phyloP scores from a whole-genome alignment of 352 stramenopile species.

The Globisporangium camurandrum region DNA sequence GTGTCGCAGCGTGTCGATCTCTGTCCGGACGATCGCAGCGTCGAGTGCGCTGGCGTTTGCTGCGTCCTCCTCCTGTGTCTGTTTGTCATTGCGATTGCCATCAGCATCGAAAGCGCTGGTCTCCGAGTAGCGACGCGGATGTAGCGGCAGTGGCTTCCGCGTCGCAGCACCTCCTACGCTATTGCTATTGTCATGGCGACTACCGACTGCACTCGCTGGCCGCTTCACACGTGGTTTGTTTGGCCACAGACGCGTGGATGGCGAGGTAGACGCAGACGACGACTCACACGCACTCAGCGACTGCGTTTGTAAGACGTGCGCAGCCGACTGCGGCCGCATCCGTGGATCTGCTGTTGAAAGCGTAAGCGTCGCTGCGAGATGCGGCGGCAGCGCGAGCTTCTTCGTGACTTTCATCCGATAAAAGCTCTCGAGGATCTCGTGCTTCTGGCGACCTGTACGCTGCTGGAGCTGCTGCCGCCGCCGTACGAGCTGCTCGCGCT shows the following conservation, averaged over 20 bases:
- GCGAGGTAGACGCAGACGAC: no score
- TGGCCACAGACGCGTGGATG: neutral
- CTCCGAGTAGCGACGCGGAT: slow-evolving; percentile 1
- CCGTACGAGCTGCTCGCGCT: slow-evolving; percentile 45
- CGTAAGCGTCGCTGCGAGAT: slow-evolving; percentile 33
- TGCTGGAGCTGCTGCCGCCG: slow-evolving; percentile 66
- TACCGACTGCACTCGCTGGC: slow-evolving; percentile 26
- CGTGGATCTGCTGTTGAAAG: no score
- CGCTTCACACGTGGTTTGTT: slow-evolving; percentile 13
- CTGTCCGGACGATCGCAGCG: slow-evolving; percentile 16
- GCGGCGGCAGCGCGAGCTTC: slow-evolving; percentile 53
- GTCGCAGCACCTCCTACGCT: no score
- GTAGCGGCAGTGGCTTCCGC: neutral
- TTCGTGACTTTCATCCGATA: slow-evolving; percentile 82
- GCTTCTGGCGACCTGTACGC: slow-evolving; percentile 44
- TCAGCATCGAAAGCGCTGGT: slow-evolving; percentile 2
- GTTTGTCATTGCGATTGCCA: slow-evolving; percentile 8
- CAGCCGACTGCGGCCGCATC: slow-evolving; percentile 37
- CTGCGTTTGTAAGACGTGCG: slow-evolving; percentile 17
- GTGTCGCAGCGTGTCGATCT: slow-evolving; percentile 46
- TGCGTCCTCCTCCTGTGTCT: neutral
- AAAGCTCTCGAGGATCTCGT: slow-evolving; percentile 71
- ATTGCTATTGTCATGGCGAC: no score
- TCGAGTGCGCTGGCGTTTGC: slow-evolving; percentile 10
- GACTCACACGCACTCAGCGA: no score